Percentiles rank a stretch among this genome's conserved stretches.
These are phyloP conservation scores for Rhodotorula sp. DNA, from an alignment of 1,284 basidiomycete genomes.

Conservation along the genomic window DNA sequence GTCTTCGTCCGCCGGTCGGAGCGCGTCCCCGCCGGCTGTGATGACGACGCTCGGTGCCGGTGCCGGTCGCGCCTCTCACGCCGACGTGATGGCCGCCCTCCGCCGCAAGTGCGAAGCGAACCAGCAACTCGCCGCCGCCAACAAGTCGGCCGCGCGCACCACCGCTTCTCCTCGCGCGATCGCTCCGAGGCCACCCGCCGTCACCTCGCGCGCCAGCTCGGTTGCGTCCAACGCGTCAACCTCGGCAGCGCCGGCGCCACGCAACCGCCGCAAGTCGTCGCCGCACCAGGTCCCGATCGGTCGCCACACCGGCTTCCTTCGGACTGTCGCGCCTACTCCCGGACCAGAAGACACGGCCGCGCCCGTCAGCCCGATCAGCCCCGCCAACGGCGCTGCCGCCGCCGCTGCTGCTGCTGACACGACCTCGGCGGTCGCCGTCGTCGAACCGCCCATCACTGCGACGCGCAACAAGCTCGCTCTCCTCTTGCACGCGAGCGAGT, in stretches of 20 bases:
- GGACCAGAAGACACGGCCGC: background rate
- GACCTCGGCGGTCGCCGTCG: background rate
- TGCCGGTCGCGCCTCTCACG: slow-evolving; percentile 12
- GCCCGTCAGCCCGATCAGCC: background rate
- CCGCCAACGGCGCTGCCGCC: background rate
- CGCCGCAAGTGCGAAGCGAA: slow-evolving; percentile 33
- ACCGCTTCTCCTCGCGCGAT: background rate
- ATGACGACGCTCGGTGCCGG: background rate
- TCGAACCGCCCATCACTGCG: background rate
- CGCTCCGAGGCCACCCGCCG: background rate
- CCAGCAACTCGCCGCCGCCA: slow-evolving; percentile 5
- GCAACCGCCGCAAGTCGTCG: slow-evolving; percentile 9
- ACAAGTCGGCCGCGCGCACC: background rate
- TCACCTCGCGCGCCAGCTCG: background rate
- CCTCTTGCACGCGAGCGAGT: slow-evolving; percentile 17
- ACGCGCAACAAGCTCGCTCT: slow-evolving; percentile 21
- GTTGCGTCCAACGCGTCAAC: background rate
- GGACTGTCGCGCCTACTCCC: slow-evolving; percentile 1
- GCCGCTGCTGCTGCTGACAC: background rate
- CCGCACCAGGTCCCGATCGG: background rate
- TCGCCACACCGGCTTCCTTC: slow-evolving; percentile 17
- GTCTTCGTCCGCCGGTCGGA: background rate
- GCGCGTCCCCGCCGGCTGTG: background rate
- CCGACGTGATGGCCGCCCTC: slow-evolving; percentile 34
- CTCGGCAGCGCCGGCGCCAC: background rate